Base-by-base conservation (phyloP, 306 rosid genomes). In the Prunus davidiana region DNA sequence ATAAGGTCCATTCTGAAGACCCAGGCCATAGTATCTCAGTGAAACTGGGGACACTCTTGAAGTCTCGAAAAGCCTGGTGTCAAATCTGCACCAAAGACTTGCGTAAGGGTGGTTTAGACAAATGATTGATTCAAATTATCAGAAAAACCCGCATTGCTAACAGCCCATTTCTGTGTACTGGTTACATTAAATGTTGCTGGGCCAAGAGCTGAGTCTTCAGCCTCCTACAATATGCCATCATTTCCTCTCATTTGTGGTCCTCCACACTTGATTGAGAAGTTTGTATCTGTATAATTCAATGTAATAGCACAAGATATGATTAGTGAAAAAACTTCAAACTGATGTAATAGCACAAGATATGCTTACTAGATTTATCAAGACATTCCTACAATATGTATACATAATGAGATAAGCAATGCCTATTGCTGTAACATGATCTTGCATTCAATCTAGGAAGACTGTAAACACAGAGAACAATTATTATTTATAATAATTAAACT, bases 1-100 rank as follows among this genome's bases (percentile, higher is more conserved):
- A 76, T 89, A 89, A 63, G 46, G 80, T 45, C 91, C 91, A 76
- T 89, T 87, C 73, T 76, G 67, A 47, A 89, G 78, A 57, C 93
- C 85, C 30, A 81, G 77, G 54, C 82, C 91, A 51, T 89, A 89
- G 70, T 85, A 89, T 69, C 84, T 75, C 0, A 81, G 67, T 25
- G 84, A 76, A 32, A 69, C 80, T 8, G 74, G 54, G 24, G 76
- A 55, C 72, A 81, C 10, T 57, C 84, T 71, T 63, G 84, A 32
- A 3, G 77, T 69, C 7, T 70, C 52, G 64, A 55, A 81, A 38
- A 81, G 62, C 67, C 73, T 1, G 55, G 69, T n/a, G 64, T 58
- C 78, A 46, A 69, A 45, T 41, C 63, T 20, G 58, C 25, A 16
- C 71, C 56, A 2, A 41, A 52, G 56, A 71, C 77, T 65, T 79